Evolutionary conservation across 305 asterid genomes (phyloP).

Genomic region (Ruellia speciosa): DNA sequence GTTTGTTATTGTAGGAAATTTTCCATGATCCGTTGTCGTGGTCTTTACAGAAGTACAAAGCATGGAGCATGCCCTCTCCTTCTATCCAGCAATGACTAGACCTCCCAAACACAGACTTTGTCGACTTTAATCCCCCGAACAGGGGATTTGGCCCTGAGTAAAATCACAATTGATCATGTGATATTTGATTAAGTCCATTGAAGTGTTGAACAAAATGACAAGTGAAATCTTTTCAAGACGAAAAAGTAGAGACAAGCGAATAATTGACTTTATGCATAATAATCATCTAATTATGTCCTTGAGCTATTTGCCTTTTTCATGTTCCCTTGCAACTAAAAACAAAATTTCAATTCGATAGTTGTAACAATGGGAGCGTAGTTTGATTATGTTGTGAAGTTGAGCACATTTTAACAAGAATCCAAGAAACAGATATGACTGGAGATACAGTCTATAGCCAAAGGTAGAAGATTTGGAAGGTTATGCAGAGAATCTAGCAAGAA

Average conservation of each 20-base stretch:
- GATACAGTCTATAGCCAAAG: too few relatives aligned
- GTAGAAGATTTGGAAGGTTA: background rate
- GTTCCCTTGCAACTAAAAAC: too few relatives aligned
- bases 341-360: too few relatives aligned
- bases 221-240: background rate
- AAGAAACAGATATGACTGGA: too few relatives aligned
- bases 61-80: slow-evolving; percentile 42
- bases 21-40: slow-evolving; percentile 17
- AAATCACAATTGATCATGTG: background rate
- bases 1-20: slow-evolving; percentile 21
- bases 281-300: too few relatives aligned
- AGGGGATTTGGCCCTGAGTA: slow-evolving; percentile 29
- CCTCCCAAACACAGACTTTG: slow-evolving; percentile 28
- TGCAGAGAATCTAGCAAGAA: slow-evolving; percentile 14
- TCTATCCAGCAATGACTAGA: slow-evolving; percentile 29
- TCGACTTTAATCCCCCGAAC: slow-evolving; percentile 24
- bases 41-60: slow-evolving; percentile 23
- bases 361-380: too few relatives aligned
- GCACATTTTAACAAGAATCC: too few relatives aligned
- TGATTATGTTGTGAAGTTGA: too few relatives aligned
- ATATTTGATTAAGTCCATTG: background rate
- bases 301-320: too few relatives aligned
- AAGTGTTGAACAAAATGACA: background rate
- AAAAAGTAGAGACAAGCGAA: background rate
- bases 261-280: too few relatives aligned